These are phyloP conservation scores for Mycena venus DNA, from an alignment of 768 basidiomycete species.

Conservation along the genomic window DNA sequence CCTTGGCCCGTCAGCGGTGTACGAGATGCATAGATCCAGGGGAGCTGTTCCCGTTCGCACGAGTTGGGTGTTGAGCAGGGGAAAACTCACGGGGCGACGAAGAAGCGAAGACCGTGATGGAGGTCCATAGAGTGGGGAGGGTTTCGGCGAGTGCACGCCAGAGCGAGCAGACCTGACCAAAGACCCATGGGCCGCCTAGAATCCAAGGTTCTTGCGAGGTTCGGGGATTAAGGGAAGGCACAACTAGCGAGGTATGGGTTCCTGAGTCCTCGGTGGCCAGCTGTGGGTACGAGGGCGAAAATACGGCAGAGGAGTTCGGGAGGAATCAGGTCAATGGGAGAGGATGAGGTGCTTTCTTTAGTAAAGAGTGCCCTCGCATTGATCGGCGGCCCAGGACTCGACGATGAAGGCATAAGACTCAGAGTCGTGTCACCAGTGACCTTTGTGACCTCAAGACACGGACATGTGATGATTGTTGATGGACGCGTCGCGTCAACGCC, in stretches of 20 bases:
- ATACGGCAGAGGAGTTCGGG: neutral
- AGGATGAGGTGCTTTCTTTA: no score
- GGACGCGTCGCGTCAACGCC: no score
- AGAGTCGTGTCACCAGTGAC: no score
- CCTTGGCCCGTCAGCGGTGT: neutral
- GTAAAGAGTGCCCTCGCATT: no score
- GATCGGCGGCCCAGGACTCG: no score
- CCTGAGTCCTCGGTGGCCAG: neutral
- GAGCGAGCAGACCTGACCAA: neutral
- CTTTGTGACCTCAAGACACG: no score
- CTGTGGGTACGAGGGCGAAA: neutral
- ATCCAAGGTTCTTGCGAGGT: neutral
- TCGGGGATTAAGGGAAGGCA: neutral
- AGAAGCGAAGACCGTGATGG: neutral
- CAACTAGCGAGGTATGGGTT: neutral
- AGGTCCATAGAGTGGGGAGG: neutral
- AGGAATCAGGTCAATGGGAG: neutral
- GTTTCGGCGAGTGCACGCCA: neutral
- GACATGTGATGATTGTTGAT: no score
- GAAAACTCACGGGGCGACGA: neutral
- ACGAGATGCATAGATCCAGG: neutral
- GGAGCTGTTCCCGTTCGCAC: neutral
- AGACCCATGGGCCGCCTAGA: neutral
- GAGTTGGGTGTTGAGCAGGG: neutral
- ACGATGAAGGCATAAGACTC: no score